Conservation (phyloP, 2,329 filamentous ascomycete species). For the Ophiosphaerella narmari region DNA sequence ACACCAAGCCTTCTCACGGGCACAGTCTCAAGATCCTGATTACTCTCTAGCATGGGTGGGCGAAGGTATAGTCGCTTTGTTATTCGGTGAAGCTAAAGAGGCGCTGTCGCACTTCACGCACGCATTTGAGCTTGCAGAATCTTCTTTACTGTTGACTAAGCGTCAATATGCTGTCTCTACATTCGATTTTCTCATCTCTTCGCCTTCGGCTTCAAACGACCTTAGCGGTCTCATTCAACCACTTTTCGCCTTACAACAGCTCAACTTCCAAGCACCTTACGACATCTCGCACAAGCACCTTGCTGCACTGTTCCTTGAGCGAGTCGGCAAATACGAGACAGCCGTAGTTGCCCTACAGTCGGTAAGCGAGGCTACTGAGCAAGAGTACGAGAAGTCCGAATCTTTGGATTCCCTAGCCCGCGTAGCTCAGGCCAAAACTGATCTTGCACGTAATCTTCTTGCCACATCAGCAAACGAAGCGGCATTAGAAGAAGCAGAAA, state of each 20-base stretch:
- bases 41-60: slow-evolving; percentile 94
- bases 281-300: slow-evolving; percentile 78
- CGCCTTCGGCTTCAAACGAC: slow-evolving; percentile 57
- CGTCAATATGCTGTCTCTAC: slow-evolving; percentile 78
- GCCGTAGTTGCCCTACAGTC: slow-evolving; percentile 68
- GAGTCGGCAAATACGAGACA: slow-evolving; percentile 69
- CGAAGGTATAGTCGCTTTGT: slow-evolving; percentile 81
- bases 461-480: slow-evolving; percentile 67
- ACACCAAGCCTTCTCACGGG: slow-evolving; percentile 85
- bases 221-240: slow-evolving; percentile 75
- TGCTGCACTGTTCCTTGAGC: slow-evolving; percentile 78
- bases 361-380: slow-evolving; percentile 73
- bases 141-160: slow-evolving; percentile 73
- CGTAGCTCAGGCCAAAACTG: slow-evolving; percentile 83
- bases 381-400: slow-evolving; percentile 83
- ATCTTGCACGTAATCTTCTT: slow-evolving; percentile 83
- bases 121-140: slow-evolving; percentile 88
- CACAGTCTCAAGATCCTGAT: slow-evolving; percentile 92
- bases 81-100: slow-evolving; percentile 75
- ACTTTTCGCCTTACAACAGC: slow-evolving; percentile 83
- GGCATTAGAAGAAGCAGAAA: slow-evolving; percentile 79
- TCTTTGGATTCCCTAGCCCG: slow-evolving; percentile 72
- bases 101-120: slow-evolving; percentile 87
- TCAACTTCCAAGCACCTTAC: slow-evolving; percentile 71
- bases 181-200: slow-evolving; percentile 78